Conservation (phyloP, 331 rosid species). For the Quercus tomentella region DNA sequence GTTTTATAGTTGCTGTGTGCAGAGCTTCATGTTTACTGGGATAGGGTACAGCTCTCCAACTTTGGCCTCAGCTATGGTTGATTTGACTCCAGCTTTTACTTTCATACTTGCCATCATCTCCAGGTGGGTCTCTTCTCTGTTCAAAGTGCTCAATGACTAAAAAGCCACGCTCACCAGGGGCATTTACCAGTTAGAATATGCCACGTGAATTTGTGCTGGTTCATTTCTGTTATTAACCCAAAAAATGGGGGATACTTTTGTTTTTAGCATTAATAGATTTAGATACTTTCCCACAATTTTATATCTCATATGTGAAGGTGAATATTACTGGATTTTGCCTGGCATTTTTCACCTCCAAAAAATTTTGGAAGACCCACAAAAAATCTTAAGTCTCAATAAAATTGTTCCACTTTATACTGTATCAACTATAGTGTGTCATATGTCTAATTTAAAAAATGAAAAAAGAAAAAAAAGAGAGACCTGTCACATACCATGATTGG, state of each 20-base stretch:
- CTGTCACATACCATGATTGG: no score
- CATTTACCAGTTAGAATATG: not conserved
- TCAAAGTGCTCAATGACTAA: not conserved
- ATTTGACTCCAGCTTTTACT: constrained; percentile 41
- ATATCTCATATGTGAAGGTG: not conserved
- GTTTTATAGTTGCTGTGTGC: constrained; percentile 6
- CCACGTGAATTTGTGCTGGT: not conserved
- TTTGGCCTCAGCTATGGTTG: constrained; percentile 22
- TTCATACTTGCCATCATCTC: constrained; percentile 31
- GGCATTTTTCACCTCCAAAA: not conserved
- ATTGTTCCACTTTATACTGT: no score
- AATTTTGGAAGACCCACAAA: no score
- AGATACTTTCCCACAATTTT: not conserved
- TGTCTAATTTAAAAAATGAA: no score
- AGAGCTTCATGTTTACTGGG: constrained; percentile 30
- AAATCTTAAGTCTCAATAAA: no score
- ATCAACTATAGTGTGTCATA: no score
- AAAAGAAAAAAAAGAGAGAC: no score
- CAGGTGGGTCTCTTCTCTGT: constrained; percentile 19
- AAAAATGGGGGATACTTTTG: not conserved
- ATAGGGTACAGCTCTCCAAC: constrained; percentile 41
- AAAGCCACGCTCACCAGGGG: not conserved
- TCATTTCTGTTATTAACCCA: not conserved
- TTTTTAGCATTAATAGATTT: not conserved
- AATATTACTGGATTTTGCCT: not conserved